phyloP scores from a whole-genome alignment of 176 grass and related monocot species.

The Carex cristatella region DNA sequence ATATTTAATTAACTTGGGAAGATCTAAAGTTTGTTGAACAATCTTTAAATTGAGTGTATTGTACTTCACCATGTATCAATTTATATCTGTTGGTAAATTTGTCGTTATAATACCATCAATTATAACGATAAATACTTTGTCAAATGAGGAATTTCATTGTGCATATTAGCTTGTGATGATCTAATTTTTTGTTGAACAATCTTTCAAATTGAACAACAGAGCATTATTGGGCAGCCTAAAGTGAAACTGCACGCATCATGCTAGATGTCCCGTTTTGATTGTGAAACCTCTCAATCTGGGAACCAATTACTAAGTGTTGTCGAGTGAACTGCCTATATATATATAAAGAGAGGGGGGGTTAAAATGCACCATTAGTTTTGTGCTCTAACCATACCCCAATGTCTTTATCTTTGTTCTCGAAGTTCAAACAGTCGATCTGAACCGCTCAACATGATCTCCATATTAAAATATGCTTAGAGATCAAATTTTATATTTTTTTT shows the following conservation, averaged over 20 bases:
- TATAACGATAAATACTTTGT: not conserved
- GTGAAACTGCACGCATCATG: constrained; percentile 36
- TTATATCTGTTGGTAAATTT: not conserved
- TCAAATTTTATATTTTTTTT: no score
- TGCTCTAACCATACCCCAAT: no score
- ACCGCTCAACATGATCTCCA: no score
- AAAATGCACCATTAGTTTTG: no score
- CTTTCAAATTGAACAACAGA: constrained; percentile 14
- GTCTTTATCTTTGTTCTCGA: no score
- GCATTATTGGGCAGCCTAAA: constrained; percentile 42
- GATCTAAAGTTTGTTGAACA: not conserved
- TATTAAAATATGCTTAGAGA: no score
- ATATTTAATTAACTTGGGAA: not conserved
- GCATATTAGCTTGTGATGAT: not conserved
- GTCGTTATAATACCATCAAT: not conserved
- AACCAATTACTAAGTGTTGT: not conserved
- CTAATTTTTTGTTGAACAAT: not conserved
- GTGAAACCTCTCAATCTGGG: constrained; percentile 16
- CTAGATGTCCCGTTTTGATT: constrained; percentile 31
- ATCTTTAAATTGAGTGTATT: not conserved
- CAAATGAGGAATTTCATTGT: not conserved
- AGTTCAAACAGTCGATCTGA: no score
- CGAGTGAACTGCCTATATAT: no score
- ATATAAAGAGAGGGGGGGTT: no score
- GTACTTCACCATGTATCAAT: no score